These are phyloP conservation scores for Drechmeria coniospora DNA, from an alignment of 2,329 filamentous ascomycete genomes.

Conservation along the genomic window DNA sequence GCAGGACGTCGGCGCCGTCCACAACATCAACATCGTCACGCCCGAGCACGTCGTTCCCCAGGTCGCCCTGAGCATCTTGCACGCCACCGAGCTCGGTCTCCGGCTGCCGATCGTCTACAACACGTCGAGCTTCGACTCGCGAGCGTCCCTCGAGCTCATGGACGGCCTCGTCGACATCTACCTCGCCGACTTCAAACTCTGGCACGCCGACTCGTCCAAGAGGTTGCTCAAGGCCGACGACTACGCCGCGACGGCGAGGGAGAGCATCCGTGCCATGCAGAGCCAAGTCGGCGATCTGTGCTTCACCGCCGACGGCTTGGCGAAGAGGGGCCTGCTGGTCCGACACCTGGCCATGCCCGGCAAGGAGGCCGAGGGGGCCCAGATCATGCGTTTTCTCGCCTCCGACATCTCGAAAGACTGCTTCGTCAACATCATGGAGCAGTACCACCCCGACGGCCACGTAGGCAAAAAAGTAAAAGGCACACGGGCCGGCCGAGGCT, in stretches of 20 bases:
- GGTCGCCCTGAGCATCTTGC: constrained; percentile 60
- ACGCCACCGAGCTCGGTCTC: constrained; percentile 55
- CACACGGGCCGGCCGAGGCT: constrained; percentile 9
- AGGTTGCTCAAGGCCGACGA: constrained; percentile 65
- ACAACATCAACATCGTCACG: constrained; percentile 81
- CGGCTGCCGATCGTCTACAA: constrained; percentile 70
- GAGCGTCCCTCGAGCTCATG: constrained; percentile 54
- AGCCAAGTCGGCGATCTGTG: constrained; percentile 67
- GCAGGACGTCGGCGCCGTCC: constrained; percentile 63
- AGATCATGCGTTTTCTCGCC: constrained; percentile 66
- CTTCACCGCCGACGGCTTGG: constrained; percentile 68
- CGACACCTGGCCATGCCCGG: constrained; percentile 78
- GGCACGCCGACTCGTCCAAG: constrained; percentile 49
- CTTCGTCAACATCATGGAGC: constrained; percentile 81
- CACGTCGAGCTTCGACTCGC: constrained; percentile 65
- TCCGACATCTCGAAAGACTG: constrained; percentile 56
- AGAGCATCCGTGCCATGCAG: constrained; percentile 70
- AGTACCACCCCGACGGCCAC: constrained; percentile 68
- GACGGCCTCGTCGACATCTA: constrained; percentile 76
- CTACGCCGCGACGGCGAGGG: constrained; percentile 55
- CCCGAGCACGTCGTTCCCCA: constrained; percentile 80
- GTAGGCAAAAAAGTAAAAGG: constrained; percentile 56
- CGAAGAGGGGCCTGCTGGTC: constrained; percentile 60
- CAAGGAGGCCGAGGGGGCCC: constrained; percentile 53
- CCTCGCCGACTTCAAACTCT: constrained; percentile 79